phyloP scores from a whole-genome alignment of 768 basidiomycete species.

The Chlorophyllum brunneum region DNA sequence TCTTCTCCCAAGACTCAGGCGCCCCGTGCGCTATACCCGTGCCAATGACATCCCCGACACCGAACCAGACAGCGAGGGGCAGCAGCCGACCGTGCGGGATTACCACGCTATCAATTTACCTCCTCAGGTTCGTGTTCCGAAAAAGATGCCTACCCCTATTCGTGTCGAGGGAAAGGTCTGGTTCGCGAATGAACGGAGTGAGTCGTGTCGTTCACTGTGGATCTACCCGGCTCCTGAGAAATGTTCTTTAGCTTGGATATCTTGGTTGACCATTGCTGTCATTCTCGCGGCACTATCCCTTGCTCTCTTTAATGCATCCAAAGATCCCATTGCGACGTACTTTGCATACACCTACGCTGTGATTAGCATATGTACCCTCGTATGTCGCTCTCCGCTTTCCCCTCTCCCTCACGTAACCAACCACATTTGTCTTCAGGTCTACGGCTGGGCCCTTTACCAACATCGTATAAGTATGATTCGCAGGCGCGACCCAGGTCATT shows the following conservation, averaged over 20 bases:
- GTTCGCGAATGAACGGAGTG: slow-evolving; percentile 95
- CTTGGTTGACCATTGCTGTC: slow-evolving; percentile 85
- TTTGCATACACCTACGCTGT: slow-evolving; percentile 84
- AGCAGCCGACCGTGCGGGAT: slow-evolving; percentile 61
- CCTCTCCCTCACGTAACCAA: neutral
- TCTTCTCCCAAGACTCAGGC: slow-evolving; percentile 37
- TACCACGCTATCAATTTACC: slow-evolving; percentile 75
- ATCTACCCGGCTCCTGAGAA: neutral
- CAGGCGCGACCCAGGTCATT: slow-evolving; percentile 81
- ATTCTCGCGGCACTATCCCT: slow-evolving; percentile 82
- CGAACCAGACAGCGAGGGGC: slow-evolving; percentile 42
- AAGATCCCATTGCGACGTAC: slow-evolving; percentile 61
- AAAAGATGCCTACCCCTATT: slow-evolving; percentile 77
- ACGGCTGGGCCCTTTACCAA: slow-evolving; percentile 86
- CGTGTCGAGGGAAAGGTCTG: slow-evolving; percentile 95
- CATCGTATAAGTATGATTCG: slow-evolving; percentile 88
- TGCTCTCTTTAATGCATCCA: slow-evolving; percentile 85
- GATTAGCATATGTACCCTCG: slow-evolving; percentile 71
- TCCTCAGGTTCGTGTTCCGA: slow-evolving; percentile 67
- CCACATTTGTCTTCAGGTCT: slow-evolving; percentile 46
- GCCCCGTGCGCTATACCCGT: slow-evolving; percentile 56
- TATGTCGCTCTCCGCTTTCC: slow-evolving; percentile 24
- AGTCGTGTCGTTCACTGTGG: slow-evolving; percentile 20
- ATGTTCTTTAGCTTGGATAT: slow-evolving; percentile 69
- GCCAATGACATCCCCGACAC: slow-evolving; percentile 72